Evolutionary conservation across 2,329 filamentous ascomycete genomes (phyloP).

Genomic region (Colletotrichum musae): DNA sequence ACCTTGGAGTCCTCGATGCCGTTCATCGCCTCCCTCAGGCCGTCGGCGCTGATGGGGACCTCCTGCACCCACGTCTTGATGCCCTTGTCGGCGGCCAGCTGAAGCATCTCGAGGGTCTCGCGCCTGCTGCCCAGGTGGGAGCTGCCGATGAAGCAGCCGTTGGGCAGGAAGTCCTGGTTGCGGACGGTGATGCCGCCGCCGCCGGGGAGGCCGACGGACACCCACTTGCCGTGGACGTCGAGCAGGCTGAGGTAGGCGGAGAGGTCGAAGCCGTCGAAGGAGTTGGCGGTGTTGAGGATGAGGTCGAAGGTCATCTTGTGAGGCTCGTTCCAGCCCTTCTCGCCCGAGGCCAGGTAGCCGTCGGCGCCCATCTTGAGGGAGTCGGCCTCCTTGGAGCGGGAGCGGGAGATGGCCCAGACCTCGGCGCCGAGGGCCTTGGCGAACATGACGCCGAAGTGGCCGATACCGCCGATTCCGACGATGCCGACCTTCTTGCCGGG

Average conservation of each 20-base stretch:
- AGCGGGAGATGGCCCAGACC: constrained; percentile 73
- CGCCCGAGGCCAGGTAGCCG: constrained; percentile 71
- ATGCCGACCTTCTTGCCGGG: constrained; percentile 86
- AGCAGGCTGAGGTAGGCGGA: constrained; percentile 82
- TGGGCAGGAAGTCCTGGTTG: constrained; percentile 81
- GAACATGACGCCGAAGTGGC: constrained; percentile 80
- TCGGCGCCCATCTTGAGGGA: constrained; percentile 72
- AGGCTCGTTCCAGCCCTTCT: constrained; percentile 70
- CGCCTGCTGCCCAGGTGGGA: constrained; percentile 79
- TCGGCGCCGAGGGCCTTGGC: constrained; percentile 77
- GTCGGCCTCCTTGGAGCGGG: constrained; percentile 73
- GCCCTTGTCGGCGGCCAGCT: constrained; percentile 78
- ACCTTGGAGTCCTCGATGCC: constrained; percentile 80
- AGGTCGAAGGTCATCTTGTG: constrained; percentile 79
- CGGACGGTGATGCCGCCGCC: constrained; percentile 79
- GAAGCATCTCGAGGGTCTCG: constrained; percentile 80
- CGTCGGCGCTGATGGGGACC: constrained; percentile 80
- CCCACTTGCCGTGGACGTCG: constrained; percentile 86
- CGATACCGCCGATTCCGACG: constrained; percentile 80
- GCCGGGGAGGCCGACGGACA: constrained; percentile 85
- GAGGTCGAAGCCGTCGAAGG: constrained; percentile 77
- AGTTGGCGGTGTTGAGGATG: constrained; percentile 82
- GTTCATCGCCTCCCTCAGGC: constrained; percentile 77
- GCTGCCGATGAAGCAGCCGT: constrained; percentile 80
- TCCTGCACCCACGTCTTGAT: constrained; percentile 80